Conservation (phyloP, 345 rosid species). For the Diplotaxis tenuifolia region DNA sequence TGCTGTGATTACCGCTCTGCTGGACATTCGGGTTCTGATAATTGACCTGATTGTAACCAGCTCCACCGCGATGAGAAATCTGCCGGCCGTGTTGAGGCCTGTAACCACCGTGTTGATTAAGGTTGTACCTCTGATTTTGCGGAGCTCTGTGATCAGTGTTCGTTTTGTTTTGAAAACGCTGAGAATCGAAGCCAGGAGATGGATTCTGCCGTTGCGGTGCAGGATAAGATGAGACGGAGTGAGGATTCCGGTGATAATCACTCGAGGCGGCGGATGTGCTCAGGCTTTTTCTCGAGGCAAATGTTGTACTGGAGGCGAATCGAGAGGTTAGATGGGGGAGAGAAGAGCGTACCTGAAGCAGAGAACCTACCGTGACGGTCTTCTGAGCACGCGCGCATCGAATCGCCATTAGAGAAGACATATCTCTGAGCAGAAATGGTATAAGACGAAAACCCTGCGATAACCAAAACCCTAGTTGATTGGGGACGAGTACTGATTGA, state of each 20-base stretch:
- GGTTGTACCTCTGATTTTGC: constrained; percentile 19
- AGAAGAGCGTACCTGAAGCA: constrained; percentile 37
- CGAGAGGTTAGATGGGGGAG: constrained; percentile 23
- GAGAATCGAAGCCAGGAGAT: constrained; percentile 37
- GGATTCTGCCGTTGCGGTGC: constrained; percentile 26
- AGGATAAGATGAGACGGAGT: constrained; percentile 17
- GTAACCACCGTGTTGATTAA: constrained; percentile 39
- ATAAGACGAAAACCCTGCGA: constrained; percentile 28
- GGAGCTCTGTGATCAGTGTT: constrained; percentile 37
- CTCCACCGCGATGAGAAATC: constrained; percentile 31
- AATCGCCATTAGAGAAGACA: constrained; percentile 52
- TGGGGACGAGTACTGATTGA: background rate
- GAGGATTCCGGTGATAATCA: constrained; percentile 37
- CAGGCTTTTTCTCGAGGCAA: constrained; percentile 34
- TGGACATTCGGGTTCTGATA: constrained; percentile 33
- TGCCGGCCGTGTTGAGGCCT: constrained; percentile 32
- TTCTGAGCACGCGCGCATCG: constrained; percentile 38
- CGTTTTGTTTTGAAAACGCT: constrained; percentile 31
- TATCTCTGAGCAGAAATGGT: constrained; percentile 31
- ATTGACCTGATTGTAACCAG: constrained; percentile 27
- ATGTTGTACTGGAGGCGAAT: constrained; percentile 6
- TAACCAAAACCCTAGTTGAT: constrained; percentile 31
- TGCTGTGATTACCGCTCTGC: constrained; percentile 20
- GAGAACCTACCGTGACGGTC: constrained; percentile 23
- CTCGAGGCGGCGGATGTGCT: constrained; percentile 46